Evolutionary conservation across 352 stramenopile genomes (phyloP).

Genomic region (Phytophthora pseudosyringae): DNA sequence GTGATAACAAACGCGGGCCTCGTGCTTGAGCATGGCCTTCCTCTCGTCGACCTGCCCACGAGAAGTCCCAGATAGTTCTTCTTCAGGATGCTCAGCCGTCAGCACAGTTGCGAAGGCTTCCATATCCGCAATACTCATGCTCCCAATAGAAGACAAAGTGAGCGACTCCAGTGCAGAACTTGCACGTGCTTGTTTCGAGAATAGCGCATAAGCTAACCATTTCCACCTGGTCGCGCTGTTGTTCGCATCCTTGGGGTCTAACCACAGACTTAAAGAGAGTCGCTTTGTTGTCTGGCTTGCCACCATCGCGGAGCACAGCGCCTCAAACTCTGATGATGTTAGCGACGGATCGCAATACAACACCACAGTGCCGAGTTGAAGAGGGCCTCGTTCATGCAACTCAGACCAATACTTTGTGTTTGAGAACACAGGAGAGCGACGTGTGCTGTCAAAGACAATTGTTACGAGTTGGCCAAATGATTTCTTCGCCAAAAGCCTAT

Average conservation of each 20-base stretch:
- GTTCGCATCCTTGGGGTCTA: background rate
- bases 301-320: background rate
- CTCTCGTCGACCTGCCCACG: background rate
- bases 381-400: background rate
- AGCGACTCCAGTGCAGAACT: background rate
- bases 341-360: constrained; percentile 3
- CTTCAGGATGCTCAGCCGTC: constrained; percentile 10
- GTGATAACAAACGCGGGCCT: background rate
- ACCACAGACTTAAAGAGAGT: background rate
- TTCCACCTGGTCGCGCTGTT: constrained; percentile 5
- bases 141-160: background rate
- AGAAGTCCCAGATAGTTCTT: constrained; percentile 1
- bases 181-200: constrained; percentile 9
- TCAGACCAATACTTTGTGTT: background rate
- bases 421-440: background rate
- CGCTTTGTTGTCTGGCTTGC: background rate
- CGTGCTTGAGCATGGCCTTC: background rate
- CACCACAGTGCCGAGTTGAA: background rate
- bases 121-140: constrained; percentile 5
- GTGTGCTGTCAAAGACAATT: background rate
- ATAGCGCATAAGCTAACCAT: constrained; percentile 21
- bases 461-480: constrained; percentile 2
- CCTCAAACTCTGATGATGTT: background rate
- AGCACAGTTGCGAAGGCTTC: background rate
- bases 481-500: constrained; percentile 1